Evolutionary conservation across 1,284 basidiomycete genomes (phyloP).

Genomic region (Austroboletus olivaceoglutinosus): DNA sequence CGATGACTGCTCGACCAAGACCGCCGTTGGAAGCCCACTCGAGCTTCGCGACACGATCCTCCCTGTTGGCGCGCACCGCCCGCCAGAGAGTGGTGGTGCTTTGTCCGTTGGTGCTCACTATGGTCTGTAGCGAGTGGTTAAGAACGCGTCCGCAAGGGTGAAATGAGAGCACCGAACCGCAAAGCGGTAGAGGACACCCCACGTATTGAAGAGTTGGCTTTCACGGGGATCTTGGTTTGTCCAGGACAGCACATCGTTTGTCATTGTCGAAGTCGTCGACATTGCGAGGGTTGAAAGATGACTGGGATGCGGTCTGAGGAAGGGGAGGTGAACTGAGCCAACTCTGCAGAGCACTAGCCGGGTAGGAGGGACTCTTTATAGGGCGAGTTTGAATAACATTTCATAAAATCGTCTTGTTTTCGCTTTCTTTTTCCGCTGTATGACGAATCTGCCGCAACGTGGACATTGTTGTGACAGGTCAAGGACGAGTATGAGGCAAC

Average conservation of each 20-base stretch:
- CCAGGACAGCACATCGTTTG: constrained; percentile 77
- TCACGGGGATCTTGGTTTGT: constrained; percentile 80
- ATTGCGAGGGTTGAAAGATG: constrained; percentile 35
- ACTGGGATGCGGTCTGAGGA: constrained; percentile 26
- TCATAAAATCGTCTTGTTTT: constrained; percentile 39
- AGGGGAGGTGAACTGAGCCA: constrained; percentile 25
- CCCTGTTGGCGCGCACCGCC: constrained; percentile 72
- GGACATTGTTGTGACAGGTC: constrained; percentile 63
- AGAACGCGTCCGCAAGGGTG: constrained; percentile 14
- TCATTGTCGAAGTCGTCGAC: constrained; percentile 48
- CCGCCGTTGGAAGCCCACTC: constrained; percentile 79
- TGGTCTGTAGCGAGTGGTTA: constrained; percentile 49
- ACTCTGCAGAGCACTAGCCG: constrained; percentile 22
- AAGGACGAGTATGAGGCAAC: constrained; percentile 58
- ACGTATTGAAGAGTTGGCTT: constrained; percentile 75
- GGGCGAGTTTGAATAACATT: constrained; percentile 37
- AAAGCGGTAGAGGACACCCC: constrained; percentile 79
- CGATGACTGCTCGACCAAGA: constrained; percentile 77
- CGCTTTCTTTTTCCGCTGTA: constrained; percentile 44
- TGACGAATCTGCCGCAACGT: constrained; percentile 71
- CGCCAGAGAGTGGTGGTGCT: constrained; percentile 74
- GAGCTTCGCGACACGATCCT: constrained; percentile 80
- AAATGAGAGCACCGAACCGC: constrained; percentile 45
- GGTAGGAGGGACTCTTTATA: constrained; percentile 43
- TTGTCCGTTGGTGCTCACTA: constrained; percentile 57